Evolutionary conservation across 495 filamentous ascomycete genomes (phyloP).

Genomic region (Tuber umbilicatum): DNA sequence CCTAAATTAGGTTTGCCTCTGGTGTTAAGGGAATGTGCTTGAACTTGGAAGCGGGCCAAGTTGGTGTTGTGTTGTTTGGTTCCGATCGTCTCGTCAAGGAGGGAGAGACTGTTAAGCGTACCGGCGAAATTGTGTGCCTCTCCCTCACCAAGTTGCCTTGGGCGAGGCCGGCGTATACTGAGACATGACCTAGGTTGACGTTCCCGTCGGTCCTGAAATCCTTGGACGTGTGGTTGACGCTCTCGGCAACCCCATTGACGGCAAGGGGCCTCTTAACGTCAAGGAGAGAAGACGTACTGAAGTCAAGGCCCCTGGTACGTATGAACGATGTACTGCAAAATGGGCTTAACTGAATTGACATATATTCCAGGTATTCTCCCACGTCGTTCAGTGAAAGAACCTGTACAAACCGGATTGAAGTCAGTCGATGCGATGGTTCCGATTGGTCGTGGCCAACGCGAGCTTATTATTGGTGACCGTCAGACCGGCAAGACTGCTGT

Average conservation of each 20-base stretch:
- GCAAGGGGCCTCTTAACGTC: conserved; percentile 92
- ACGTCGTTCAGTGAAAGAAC: conserved; percentile 93
- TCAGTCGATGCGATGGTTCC: conserved; percentile 99
- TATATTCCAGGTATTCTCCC: conserved; percentile 69
- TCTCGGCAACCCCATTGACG: conserved; percentile 97
- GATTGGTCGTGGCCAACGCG: conserved; percentile 99
- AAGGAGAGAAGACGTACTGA: conserved; percentile 91
- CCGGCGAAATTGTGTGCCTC: conserved; percentile 84
- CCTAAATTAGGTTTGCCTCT: conserved; percentile 75
- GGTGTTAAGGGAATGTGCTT: conserved; percentile 99
- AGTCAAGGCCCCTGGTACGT: conserved; percentile 74
- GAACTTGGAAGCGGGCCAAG: conserved; percentile 99
- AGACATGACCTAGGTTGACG: conserved; percentile 67
- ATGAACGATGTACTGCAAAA: background rate
- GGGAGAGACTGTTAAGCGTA: conserved; percentile 99
- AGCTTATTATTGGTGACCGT: conserved; percentile 99
- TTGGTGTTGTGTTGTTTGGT: conserved; percentile 99
- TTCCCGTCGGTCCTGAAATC: conserved; percentile 85
- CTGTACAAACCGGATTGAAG: conserved; percentile 98
- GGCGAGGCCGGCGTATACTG: conserved; percentile 22
- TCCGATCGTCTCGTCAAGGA: conserved; percentile 99
- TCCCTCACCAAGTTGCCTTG: conserved; percentile 21
- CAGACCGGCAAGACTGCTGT: conserved; percentile 99
- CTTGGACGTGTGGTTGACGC: conserved; percentile 98
- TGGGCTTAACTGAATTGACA: conserved; percentile 3